These are phyloP conservation scores for Lophium mytilinum DNA, from an alignment of 495 filamentous ascomycete species.

Conservation along the genomic window DNA sequence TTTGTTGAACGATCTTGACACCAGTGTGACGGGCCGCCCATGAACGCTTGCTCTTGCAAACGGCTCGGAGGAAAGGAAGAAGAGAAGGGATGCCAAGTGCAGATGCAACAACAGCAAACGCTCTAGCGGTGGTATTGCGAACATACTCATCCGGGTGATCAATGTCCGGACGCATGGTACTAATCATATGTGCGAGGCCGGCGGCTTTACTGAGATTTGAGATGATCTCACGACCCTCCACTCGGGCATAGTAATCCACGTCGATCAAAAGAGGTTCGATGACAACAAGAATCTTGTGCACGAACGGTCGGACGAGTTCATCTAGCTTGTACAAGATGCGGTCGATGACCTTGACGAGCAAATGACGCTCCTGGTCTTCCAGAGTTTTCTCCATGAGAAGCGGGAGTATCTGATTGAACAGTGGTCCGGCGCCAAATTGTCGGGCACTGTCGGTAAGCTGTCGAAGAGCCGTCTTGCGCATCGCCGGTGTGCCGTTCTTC, in stretches of 20 bases:
- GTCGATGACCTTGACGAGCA: constrained; percentile 98
- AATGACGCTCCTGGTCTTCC: constrained; percentile 96
- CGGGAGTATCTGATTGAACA: constrained; percentile 97
- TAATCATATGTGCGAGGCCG: constrained; percentile 97
- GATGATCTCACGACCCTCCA: constrained; percentile 97
- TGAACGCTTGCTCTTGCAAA: constrained; percentile 95
- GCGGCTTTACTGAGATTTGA: constrained; percentile 95
- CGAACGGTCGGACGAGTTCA: constrained; percentile 90
- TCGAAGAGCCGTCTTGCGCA: constrained; percentile 98
- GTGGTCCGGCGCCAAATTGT: constrained; percentile 86
- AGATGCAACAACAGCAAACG: constrained; percentile 95
- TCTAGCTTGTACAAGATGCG: constrained; percentile 97
- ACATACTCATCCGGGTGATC: constrained; percentile 98
- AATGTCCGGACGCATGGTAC: constrained; percentile 97
- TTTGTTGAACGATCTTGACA: constrained; percentile 98
- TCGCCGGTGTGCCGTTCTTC: constrained; percentile 98
- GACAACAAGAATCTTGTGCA: constrained; percentile 97
- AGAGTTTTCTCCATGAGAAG: constrained; percentile 97
- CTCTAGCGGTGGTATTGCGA: constrained; percentile 95
- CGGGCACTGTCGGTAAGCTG: constrained; percentile 97
- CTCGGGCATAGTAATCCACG: constrained; percentile 97
- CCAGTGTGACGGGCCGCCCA: constrained; percentile 99
- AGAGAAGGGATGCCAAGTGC: constrained; percentile 94
- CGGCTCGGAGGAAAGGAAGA: constrained; percentile 88
- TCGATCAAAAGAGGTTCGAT: constrained; percentile 98